Conservation (phyloP, 257 asterid genomes). For the Przewalskia tangutica region DNA sequence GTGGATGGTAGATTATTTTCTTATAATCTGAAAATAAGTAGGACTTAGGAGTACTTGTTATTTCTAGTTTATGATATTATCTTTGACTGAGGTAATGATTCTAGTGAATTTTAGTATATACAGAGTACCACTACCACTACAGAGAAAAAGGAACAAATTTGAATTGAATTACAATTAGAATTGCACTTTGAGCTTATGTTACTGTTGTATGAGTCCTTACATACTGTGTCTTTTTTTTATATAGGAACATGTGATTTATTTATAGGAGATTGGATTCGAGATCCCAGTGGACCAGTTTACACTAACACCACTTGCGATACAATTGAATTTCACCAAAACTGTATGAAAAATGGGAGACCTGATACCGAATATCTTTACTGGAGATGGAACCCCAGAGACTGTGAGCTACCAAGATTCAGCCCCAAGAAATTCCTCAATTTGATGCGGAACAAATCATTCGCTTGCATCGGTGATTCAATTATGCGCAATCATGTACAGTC, state of each 20-base stretch:
- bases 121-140: background rate
- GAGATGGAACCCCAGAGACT: constrained; percentile 72
- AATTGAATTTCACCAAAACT: constrained; percentile 60
- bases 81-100: background rate
- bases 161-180: background rate
- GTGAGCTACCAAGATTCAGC: constrained; percentile 46
- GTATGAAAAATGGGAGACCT: constrained; percentile 72
- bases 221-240: background rate
- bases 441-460: constrained; percentile 51
- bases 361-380: constrained; percentile 54
- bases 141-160: background rate
- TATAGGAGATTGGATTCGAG: constrained; percentile 61
- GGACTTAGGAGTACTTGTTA: background rate
- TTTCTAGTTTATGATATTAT: background rate
- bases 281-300: constrained; percentile 52
- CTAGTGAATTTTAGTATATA: background rate
- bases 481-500: constrained; percentile 82
- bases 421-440: constrained; percentile 37
- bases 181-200: background rate
- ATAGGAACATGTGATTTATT: constrained; percentile 55
- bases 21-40: background rate
- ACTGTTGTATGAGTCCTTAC: background rate
- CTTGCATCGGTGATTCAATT: constrained; percentile 76
- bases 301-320: constrained; percentile 44
- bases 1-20: background rate